These are phyloP conservation scores for Exophiala aquamarina DNA, from an alignment of 2,329 filamentous ascomycete species.

Conservation along the genomic window DNA sequence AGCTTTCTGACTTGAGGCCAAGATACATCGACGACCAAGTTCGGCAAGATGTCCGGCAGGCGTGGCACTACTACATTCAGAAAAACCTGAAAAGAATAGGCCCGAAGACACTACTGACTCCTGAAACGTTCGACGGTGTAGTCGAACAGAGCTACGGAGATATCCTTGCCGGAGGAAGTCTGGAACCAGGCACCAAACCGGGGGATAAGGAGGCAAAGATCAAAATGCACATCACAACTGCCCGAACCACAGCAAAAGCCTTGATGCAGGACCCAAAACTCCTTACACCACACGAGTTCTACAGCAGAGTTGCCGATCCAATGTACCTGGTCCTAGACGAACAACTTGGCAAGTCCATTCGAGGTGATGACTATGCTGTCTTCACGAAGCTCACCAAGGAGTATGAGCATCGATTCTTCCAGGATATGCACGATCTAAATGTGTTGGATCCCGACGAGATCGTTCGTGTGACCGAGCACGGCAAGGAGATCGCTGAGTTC, in stretches of 20 bases:
- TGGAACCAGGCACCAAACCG: slow-evolving; percentile 56
- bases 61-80: slow-evolving; percentile 60
- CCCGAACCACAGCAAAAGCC: slow-evolving; percentile 53
- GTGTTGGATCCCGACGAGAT: slow-evolving; percentile 78
- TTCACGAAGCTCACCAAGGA: slow-evolving; percentile 83
- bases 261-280: slow-evolving; percentile 37
- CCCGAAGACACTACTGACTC: slow-evolving; percentile 37
- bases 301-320: slow-evolving; percentile 63
- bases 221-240: slow-evolving; percentile 80
- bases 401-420: slow-evolving; percentile 84
- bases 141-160: slow-evolving; percentile 53
- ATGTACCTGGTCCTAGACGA: slow-evolving; percentile 79
- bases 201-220: slow-evolving; percentile 81
- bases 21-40: slow-evolving; percentile 43
- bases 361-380: slow-evolving; percentile 66
- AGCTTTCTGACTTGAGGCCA: slow-evolving; percentile 15
- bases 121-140: slow-evolving; percentile 49
- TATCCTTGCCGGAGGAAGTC: slow-evolving; percentile 54
- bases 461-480: slow-evolving; percentile 90
- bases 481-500: slow-evolving; percentile 80
- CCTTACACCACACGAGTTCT: slow-evolving; percentile 48
- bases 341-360: slow-evolving; percentile 56
- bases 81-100: slow-evolving; percentile 64
- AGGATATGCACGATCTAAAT: slow-evolving; percentile 84
- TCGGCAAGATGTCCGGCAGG: slow-evolving; percentile 49